phyloP scores from a whole-genome alignment of 2,329 filamentous ascomycete genomes.

The Exophiala mesophila region DNA sequence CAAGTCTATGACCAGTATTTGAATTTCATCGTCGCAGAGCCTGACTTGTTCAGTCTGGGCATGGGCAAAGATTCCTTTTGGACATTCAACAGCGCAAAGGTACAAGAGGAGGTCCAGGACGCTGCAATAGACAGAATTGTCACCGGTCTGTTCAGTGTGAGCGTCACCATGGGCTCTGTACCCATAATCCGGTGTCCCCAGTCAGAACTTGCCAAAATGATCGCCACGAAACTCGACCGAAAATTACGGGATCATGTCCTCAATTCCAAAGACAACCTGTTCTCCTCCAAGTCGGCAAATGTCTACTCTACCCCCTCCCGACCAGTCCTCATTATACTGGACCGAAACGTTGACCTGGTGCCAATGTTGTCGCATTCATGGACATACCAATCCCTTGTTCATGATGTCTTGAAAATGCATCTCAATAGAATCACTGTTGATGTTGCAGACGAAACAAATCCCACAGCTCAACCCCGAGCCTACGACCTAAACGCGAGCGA shows the following conservation, averaged over 20 bases:
- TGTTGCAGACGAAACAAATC: conserved; percentile 68
- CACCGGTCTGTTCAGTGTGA: conserved; percentile 92
- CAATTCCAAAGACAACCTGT: conserved; percentile 96
- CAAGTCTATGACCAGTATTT: conserved; percentile 96
- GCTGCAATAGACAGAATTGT: conserved; percentile 84
- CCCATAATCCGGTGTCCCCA: conserved; percentile 94
- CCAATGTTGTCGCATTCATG: conserved; percentile 98
- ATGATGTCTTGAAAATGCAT: conserved; percentile 71
- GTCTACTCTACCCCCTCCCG: conserved; percentile 63
- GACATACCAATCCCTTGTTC: conserved; percentile 82
- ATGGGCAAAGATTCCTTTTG: conserved; percentile 93
- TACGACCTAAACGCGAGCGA: conserved; percentile 88
- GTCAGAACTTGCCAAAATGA: conserved; percentile 87
- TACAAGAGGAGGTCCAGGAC: conserved; percentile 85
- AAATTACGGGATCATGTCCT: conserved; percentile 95
- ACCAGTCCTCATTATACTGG: conserved; percentile 86
- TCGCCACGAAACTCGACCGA: conserved; percentile 86
- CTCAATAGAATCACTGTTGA: conserved; percentile 94
- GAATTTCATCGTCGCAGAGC: conserved; percentile 94
- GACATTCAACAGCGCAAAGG: conserved; percentile 69
- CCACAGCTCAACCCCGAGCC: conserved; percentile 68
- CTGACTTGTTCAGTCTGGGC: conserved; percentile 88
- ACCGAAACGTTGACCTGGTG: conserved; percentile 90
- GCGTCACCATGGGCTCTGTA: conserved; percentile 96
- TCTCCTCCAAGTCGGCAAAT: conserved; percentile 63